Evolutionary conservation across 306 rosid genomes (phyloP).

Genomic region (Myrica gale): DNA sequence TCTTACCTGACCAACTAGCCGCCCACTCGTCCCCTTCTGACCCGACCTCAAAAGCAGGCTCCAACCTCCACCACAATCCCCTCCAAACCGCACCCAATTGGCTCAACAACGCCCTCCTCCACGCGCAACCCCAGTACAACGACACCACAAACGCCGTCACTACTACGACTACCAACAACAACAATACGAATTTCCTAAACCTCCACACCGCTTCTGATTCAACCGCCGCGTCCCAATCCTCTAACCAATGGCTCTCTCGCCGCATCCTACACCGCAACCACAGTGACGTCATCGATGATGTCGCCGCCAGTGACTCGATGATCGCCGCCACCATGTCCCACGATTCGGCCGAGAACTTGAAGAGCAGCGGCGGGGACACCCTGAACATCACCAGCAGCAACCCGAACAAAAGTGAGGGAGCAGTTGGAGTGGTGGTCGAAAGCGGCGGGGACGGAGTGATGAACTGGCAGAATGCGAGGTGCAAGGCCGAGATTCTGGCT

Average conservation of each 20-base stretch:
- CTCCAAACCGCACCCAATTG: conserved; percentile 81
- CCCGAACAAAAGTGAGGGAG: conserved; percentile 41
- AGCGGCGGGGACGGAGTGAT: conserved; percentile 47
- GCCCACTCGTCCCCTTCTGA: conserved; percentile 35
- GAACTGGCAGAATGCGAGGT: conserved; percentile 83
- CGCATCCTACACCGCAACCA: conserved; percentile 74
- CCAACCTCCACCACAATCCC: conserved; percentile 49
- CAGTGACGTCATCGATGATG: conserved; percentile 67
- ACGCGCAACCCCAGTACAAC: conserved; percentile 48
- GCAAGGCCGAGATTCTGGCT: conserved; percentile 73
- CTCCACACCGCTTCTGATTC: conserved; percentile 77
- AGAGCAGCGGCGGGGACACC: conserved; percentile 20
- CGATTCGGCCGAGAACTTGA: conserved; percentile 49
- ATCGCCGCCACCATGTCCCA: conserved; percentile 54
- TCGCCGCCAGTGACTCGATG: conserved; percentile 48
- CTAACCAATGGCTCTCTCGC: conserved; percentile 73
- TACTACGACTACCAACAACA: background rate
- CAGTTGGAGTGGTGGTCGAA: conserved; percentile 31
- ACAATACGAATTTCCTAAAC: conserved; percentile 63
- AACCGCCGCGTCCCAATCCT: conserved; percentile 46
- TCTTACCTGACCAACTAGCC: conserved; percentile 39
- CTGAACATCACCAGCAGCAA: conserved; percentile 18
- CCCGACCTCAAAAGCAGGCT: conserved; percentile 44
- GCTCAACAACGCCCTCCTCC: conserved; percentile 97
- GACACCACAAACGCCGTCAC: conserved; percentile 18